phyloP scores from a whole-genome alignment of 768 basidiomycete genomes.

The Hygrocybe coccinea region DNA sequence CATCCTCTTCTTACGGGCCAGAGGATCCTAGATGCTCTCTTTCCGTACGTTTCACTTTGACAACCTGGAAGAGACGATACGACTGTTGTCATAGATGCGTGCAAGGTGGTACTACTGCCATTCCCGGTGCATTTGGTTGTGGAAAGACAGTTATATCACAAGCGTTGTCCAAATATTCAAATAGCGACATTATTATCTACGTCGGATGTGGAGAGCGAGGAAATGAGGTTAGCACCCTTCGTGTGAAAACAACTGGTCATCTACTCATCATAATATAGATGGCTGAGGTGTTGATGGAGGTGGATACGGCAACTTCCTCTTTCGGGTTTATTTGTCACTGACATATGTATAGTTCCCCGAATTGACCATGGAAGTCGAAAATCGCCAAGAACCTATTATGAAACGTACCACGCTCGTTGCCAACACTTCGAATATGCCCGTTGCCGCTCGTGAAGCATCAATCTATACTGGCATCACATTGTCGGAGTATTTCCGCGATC shows the following conservation, averaged over 20 bases:
- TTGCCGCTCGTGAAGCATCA: constrained; percentile 97
- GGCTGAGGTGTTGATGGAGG: constrained; percentile 99
- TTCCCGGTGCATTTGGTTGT: constrained; percentile 98
- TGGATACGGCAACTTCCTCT: constrained; percentile 27
- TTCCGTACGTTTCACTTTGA: constrained; percentile 60
- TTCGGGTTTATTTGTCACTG: not conserved
- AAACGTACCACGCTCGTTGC: constrained; percentile 98
- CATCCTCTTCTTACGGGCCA: constrained; percentile 93
- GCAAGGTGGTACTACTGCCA: constrained; percentile 93
- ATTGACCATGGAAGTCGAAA: constrained; percentile 85
- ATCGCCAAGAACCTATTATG: constrained; percentile 99
- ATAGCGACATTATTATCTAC: constrained; percentile 98
- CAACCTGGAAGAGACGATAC: not conserved
- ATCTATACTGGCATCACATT: constrained; percentile 99
- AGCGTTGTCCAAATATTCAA: constrained; percentile 96
- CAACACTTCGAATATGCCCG: constrained; percentile 99
- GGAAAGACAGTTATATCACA: constrained; percentile 99
- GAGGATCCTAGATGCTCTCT: constrained; percentile 92
- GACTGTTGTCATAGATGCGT: constrained; percentile 60
- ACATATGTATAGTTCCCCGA: constrained; percentile 62
- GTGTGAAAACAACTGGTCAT: not conserved
- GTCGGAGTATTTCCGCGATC: constrained; percentile 99
- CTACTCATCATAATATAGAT: constrained; percentile 42
- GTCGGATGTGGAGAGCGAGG: constrained; percentile 99
- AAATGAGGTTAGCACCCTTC: constrained; percentile 64